Evolutionary conservation across 2,329 filamentous ascomycete species (phyloP).

Genomic region (Apiospora saccharicola): DNA sequence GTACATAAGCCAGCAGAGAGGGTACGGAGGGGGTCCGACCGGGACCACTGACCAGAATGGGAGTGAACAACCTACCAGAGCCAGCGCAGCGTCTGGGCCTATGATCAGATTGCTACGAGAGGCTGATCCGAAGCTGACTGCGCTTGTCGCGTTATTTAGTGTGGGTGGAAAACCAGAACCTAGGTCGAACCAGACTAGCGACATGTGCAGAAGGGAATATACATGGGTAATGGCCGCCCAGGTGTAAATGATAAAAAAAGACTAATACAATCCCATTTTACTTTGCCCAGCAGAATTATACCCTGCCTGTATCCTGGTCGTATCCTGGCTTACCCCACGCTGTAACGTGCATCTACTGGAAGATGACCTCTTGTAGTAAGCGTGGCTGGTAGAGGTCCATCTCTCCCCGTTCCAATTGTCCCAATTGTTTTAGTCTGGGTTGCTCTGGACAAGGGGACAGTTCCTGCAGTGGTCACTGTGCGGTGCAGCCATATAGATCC

Average conservation of each 20-base stretch:
- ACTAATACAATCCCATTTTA: not conserved
- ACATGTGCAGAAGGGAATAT: not conserved
- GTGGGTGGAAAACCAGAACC: constrained; percentile 4
- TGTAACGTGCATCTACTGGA: constrained; percentile 16
- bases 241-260: not conserved
- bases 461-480: constrained; percentile 22
- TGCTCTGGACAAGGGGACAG: not conserved
- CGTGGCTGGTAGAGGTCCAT: constrained; percentile 3
- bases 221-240: not conserved
- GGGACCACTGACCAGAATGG: constrained; percentile 13
- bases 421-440: constrained; percentile 18
- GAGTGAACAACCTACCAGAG: constrained; percentile 18
- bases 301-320: not conserved
- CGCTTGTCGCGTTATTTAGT: constrained; percentile 19
- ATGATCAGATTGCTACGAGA: constrained; percentile 18
- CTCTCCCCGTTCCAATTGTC: constrained; percentile 9
- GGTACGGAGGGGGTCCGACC: not conserved
- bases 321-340: constrained; percentile 14
- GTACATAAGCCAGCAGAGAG: not conserved
- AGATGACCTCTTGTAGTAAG: constrained; percentile 19
- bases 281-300: constrained; percentile 9
- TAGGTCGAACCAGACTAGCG: constrained; percentile 6
- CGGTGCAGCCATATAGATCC: constrained; percentile 12
- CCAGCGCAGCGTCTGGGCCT: not conserved
- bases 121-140: constrained; percentile 17